Evolutionary conservation across 2,329 filamentous ascomycete genomes (phyloP).

Genomic region (Arthrobotrys entomopaga): DNA sequence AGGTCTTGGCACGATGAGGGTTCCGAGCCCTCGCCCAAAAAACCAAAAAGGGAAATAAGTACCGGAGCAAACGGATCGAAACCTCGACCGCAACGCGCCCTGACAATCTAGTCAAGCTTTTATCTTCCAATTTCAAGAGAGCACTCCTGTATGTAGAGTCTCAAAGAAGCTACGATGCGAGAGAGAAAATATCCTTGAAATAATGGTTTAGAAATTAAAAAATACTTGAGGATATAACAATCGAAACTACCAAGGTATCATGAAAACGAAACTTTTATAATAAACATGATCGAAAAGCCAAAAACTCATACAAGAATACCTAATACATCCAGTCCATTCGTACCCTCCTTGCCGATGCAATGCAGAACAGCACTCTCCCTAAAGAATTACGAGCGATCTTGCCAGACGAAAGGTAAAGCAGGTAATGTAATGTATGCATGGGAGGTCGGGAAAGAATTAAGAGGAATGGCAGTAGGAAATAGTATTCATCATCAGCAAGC

Average conservation of each 20-base stretch:
- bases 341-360: constrained; percentile 2
- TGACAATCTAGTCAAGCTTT: too few species aligned
- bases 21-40: constrained; percentile 43
- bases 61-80: too few species aligned
- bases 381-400: constrained; percentile 18
- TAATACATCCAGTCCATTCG: not conserved
- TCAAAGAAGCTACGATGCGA: too few species aligned
- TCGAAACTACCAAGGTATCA: constrained; percentile 40
- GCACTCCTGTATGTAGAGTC: too few species aligned
- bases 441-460: not conserved
- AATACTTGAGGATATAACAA: constrained; percentile 2
- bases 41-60: not conserved
- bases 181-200: too few species aligned
- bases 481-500: constrained; percentile 27
- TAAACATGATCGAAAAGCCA: constrained; percentile 13
- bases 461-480: constrained; percentile 27
- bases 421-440: constrained; percentile 6
- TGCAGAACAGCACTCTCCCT: constrained; percentile 12
- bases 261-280: constrained; percentile 38
- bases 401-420: constrained; percentile 7
- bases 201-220: not conserved
- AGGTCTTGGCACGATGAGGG: constrained; percentile 52
- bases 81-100: not conserved
- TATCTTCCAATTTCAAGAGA: too few species aligned
- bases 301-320: constrained; percentile 1